phyloP scores from a whole-genome alignment of 805 yeast genomes.

The Saturnispora ahearnii region DNA sequence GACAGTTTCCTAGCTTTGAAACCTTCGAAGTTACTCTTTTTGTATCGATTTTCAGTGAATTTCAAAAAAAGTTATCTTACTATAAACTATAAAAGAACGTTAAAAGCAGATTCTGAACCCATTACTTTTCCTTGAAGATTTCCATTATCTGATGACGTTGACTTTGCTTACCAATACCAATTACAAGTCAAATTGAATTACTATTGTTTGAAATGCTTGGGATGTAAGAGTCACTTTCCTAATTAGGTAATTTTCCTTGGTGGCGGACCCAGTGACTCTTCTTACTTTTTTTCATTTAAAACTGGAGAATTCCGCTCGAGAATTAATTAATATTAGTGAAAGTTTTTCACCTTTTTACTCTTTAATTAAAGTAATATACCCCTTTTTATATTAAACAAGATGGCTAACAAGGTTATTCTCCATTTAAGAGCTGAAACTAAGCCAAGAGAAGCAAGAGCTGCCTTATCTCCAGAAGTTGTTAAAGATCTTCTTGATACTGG shows the following conservation, averaged over 20 bases:
- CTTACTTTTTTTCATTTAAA: background rate
- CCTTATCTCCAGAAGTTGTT: slow-evolving; percentile 86
- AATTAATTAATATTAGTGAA: background rate
- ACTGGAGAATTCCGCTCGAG: background rate
- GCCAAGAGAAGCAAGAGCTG: slow-evolving; percentile 96
- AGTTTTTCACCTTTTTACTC: background rate
- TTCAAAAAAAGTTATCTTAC: no score
- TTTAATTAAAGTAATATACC: background rate
- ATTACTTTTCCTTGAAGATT: no score
- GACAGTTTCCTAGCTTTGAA: no score
- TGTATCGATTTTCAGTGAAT: no score
- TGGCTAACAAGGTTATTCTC: slow-evolving; percentile 42
- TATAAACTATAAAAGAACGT: no score
- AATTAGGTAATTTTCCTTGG: background rate
- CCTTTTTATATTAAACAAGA: background rate
- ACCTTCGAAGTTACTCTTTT: no score
- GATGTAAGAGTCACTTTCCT: slow-evolving; percentile 2
- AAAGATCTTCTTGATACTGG: slow-evolving; percentile 80
- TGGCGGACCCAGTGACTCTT: slow-evolving; percentile 3
- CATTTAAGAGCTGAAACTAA: slow-evolving; percentile 96
- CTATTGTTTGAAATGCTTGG: background rate
- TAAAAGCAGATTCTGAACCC: no score
- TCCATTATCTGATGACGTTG: no score
- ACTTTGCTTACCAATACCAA: no score
- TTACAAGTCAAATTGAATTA: no score